Conservation (phyloP, 495 filamentous ascomycete species). For the Penicillium waksmanii region DNA sequence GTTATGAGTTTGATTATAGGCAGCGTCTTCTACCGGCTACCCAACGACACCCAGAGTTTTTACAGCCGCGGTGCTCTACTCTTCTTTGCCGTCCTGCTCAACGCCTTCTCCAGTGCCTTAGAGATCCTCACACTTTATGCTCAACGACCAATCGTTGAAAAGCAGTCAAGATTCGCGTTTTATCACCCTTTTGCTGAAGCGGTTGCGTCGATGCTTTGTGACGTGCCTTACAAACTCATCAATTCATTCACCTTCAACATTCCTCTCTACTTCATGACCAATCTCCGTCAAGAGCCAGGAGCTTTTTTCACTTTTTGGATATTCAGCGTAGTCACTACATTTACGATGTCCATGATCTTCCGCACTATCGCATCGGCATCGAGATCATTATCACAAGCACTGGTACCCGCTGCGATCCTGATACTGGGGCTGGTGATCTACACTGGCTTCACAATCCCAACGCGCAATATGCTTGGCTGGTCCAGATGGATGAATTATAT, state of each 20-base stretch:
- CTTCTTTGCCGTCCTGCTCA: conserved; percentile 83
- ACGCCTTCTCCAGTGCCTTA: conserved; percentile 74
- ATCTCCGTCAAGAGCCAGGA: conserved; percentile 41
- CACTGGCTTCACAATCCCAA: conserved; percentile 48
- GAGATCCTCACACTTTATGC: conserved; percentile 63
- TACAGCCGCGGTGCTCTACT: conserved; percentile 74
- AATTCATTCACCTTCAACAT: conserved; percentile 49
- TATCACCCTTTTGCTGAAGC: conserved; percentile 62
- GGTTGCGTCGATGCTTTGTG: conserved; percentile 55
- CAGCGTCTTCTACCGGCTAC: conserved; percentile 78
- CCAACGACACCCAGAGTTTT: conserved; percentile 63
- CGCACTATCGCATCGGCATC: conserved; percentile 48
- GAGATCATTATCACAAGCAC: conserved; percentile 49
- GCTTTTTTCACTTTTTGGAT: conserved; percentile 64
- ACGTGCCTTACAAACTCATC: conserved; percentile 56
- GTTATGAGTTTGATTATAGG: conserved; percentile 76
- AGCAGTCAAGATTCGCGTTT: conserved; percentile 60
- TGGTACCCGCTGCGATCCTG: conserved; percentile 45
- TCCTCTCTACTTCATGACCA: conserved; percentile 57
- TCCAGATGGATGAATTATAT: conserved; percentile 50
- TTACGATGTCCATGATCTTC: conserved; percentile 58
- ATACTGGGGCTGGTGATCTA: conserved; percentile 48
- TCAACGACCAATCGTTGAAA: conserved; percentile 62
- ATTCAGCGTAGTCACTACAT: conserved; percentile 50
- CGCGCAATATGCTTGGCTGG: conserved; percentile 51